These are phyloP conservation scores for Ogataea saltuana DNA, from an alignment of 805 yeast genomes.

Conservation along the genomic window DNA sequence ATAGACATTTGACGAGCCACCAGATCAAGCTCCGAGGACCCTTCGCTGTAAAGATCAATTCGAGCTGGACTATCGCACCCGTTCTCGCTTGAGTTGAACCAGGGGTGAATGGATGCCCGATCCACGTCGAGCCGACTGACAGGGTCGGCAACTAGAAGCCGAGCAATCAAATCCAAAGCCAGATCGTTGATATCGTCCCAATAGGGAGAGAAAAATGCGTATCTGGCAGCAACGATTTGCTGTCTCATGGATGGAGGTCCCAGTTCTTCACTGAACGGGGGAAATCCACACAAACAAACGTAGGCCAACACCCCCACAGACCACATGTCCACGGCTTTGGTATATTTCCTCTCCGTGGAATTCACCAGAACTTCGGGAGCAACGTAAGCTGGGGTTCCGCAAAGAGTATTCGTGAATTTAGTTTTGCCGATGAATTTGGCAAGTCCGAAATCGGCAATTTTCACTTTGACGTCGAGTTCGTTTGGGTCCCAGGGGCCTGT, in stretches of 20 bases:
- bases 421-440: conserved; percentile 70
- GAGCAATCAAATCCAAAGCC: conserved; percentile 64
- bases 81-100: conserved; percentile 37
- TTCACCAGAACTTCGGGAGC: conserved; percentile 74
- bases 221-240: conserved; percentile 65
- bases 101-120: conserved; percentile 43
- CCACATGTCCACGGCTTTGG: conserved; percentile 79
- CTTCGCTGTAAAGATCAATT: background rate
- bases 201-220: conserved; percentile 75
- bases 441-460: conserved; percentile 82
- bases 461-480: conserved; percentile 63
- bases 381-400: conserved; percentile 88
- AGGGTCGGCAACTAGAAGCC: conserved; percentile 57
- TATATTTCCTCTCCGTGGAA: conserved; percentile 53
- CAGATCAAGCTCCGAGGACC: conserved; percentile 4
- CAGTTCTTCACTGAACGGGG: conserved; percentile 80
- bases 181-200: conserved; percentile 73
- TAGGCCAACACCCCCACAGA: conserved; percentile 77
- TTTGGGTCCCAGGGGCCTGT: conserved; percentile 59
- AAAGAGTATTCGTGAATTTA: conserved; percentile 72
- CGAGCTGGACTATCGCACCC: conserved; percentile 1
- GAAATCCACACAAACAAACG: conserved; percentile 81
- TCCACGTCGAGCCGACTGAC: conserved; percentile 42
- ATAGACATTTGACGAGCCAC: conserved; percentile 13
- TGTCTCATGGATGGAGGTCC: conserved; percentile 80